Conservation (phyloP, 306 rosid genomes). For the Crataegus laevigata region DNA sequence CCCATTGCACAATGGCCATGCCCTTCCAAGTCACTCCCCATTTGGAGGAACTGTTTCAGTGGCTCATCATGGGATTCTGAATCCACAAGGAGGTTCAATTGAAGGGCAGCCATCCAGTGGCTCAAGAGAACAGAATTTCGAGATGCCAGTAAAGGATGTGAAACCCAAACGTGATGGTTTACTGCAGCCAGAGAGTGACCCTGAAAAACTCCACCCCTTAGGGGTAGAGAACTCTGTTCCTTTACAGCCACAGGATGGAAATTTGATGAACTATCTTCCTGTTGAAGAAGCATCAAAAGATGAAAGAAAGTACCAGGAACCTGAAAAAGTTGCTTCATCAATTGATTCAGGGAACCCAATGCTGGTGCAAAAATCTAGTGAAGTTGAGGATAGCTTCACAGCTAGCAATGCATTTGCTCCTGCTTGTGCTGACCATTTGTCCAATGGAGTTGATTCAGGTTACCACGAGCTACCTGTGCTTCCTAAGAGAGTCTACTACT, state of each 20-base stretch:
- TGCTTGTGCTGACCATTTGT: slow-evolving; percentile 39
- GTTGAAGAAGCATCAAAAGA: slow-evolving; percentile 41
- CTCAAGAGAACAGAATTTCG: slow-evolving; percentile 33
- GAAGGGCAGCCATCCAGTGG: slow-evolving; percentile 27
- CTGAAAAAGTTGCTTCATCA: slow-evolving; percentile 37
- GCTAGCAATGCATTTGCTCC: slow-evolving; percentile 37
- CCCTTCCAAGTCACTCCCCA: slow-evolving; percentile 31
- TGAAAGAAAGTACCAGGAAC: slow-evolving; percentile 45
- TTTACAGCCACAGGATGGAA: slow-evolving; percentile 24
- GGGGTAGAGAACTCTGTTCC: slow-evolving; percentile 32
- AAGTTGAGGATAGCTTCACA: slow-evolving; percentile 36
- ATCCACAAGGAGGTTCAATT: slow-evolving; percentile 36
- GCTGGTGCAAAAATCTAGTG: slow-evolving; percentile 41
- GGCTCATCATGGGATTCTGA: slow-evolving; percentile 34
- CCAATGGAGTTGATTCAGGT: slow-evolving; percentile 56
- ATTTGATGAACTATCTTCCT: slow-evolving; percentile 13
- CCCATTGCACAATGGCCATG: slow-evolving; percentile 34
- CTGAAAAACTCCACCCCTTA: slow-evolving; percentile 23
- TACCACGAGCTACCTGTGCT: slow-evolving; percentile 59
- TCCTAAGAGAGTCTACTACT: slow-evolving; percentile 68
- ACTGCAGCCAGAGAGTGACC: slow-evolving; percentile 34
- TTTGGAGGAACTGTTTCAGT: slow-evolving; percentile 31
- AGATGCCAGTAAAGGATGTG: slow-evolving; percentile 29
- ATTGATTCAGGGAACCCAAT: slow-evolving; percentile 32
- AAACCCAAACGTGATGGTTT: slow-evolving; percentile 42